A percentile compares a stretch with the other conserved stretches of the same genome.
phyloP scores from a whole-genome alignment of 2,329 filamentous ascomycete genomes.

The Xylariaceae sp. region DNA sequence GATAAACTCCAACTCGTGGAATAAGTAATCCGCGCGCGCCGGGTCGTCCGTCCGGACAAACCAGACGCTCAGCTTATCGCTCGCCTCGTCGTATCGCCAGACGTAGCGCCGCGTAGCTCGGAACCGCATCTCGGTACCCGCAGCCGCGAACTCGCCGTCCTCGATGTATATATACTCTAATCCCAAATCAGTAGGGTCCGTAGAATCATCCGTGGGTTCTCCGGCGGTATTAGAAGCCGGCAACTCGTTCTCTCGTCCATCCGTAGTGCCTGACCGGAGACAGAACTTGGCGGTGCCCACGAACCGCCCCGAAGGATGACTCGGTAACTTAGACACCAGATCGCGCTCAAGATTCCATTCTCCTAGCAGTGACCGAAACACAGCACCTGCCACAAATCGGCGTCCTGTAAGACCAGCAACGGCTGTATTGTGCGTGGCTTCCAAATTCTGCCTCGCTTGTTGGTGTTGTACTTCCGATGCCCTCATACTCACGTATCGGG shows the following conservation, averaged over 20 bases:
- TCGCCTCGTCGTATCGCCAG: conserved; percentile 69
- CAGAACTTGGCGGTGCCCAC: conserved; percentile 69
- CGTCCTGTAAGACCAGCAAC: conserved; percentile 49
- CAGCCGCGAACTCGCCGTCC: conserved; percentile 67
- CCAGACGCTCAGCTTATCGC: conserved; percentile 72
- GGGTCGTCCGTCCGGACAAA: conserved; percentile 71
- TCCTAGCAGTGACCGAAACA: conserved; percentile 75
- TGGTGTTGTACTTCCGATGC: conserved; percentile 45
- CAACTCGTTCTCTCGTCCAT: conserved; percentile 47
- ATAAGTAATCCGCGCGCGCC: conserved; percentile 71
- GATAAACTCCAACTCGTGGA: conserved; percentile 73
- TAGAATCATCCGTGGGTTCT: conserved; percentile 8
- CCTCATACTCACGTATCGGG: conserved; percentile 55
- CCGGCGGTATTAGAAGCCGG: not conserved
- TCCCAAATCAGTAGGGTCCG: conserved; percentile 43
- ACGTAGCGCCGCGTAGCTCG: conserved; percentile 70
- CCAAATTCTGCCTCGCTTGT: conserved; percentile 52
- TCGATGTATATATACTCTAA: conserved; percentile 73
- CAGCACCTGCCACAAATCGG: conserved; percentile 66
- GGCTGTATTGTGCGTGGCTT: conserved; percentile 52
- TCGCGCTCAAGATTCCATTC: conserved; percentile 68
- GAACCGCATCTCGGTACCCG: conserved; percentile 59
- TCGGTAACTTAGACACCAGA: conserved; percentile 58
- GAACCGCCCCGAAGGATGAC: conserved; percentile 69
- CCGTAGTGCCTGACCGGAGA: conserved; percentile 63